Evolutionary conservation across 176 grass and related monocot genomes (phyloP).

Genomic region (Oryza meridionalis): DNA sequence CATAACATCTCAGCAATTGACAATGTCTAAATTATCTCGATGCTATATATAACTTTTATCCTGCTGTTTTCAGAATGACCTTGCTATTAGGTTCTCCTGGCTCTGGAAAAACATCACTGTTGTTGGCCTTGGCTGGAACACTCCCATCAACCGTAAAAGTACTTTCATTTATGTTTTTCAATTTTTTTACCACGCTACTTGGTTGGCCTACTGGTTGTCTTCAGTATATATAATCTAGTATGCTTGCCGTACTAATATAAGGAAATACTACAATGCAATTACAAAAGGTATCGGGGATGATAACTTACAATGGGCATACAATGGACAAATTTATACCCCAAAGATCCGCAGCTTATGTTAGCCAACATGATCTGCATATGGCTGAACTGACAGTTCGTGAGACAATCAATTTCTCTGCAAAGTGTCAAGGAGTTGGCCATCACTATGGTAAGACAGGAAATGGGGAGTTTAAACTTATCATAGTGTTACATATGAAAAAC

Average conservation of each 20-base stretch:
- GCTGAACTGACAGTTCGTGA: slow-evolving; percentile 77
- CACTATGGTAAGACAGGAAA: slow-evolving; percentile 51
- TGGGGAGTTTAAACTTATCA: neutral
- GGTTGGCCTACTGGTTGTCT: neutral
- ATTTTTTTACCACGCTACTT: neutral
- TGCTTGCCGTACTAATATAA: slow-evolving; percentile 2
- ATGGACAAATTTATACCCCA: slow-evolving; percentile 73
- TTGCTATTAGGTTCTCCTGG: slow-evolving; percentile 81
- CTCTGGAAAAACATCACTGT: slow-evolving; percentile 69
- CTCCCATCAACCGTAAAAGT: slow-evolving; percentile 58
- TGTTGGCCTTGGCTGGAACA: slow-evolving; percentile 73
- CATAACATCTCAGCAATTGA: neutral
- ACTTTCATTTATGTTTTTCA: neutral
- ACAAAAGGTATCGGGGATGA: slow-evolving; percentile 50
- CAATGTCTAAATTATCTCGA: neutral
- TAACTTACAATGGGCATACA: slow-evolving; percentile 71
- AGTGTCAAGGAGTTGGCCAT: slow-evolving; percentile 71
- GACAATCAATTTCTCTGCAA: slow-evolving; percentile 72
- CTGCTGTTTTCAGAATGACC: slow-evolving; percentile 59
- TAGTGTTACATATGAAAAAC: too few species aligned
- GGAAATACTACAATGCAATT: neutral
- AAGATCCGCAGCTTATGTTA: slow-evolving; percentile 72
- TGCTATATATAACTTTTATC: neutral
- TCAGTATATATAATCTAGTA: neutral
- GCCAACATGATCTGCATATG: slow-evolving; percentile 81